Conservation (phyloP, 352 stramenopile genomes). For the Pythium oligandrum region DNA sequence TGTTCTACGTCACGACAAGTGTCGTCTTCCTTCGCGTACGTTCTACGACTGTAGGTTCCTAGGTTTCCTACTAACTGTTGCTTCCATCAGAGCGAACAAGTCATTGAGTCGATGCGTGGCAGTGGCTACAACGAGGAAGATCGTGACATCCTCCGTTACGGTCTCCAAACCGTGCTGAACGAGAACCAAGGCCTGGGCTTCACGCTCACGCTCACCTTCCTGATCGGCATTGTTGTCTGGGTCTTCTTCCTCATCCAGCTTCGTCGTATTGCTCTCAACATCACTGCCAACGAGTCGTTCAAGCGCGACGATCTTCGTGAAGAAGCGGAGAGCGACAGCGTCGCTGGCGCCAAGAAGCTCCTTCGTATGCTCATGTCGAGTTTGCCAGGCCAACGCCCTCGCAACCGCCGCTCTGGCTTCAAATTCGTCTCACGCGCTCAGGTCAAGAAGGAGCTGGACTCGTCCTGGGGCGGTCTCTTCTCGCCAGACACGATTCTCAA, state of each 20-base stretch:
- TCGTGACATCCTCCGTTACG: background rate
- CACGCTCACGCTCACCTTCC: constrained; percentile 54
- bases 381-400: constrained; percentile 19
- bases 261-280: constrained; percentile 62
- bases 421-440: constrained; percentile 16
- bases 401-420: background rate
- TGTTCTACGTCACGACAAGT: constrained; percentile 44
- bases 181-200: constrained; percentile 67
- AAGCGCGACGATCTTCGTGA: constrained; percentile 74
- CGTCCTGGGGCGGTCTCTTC: constrained; percentile 74
- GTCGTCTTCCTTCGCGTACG: constrained; percentile 29
- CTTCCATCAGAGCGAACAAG: background rate
- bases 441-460: constrained; percentile 55
- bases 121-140: background rate
- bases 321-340: constrained; percentile 40
- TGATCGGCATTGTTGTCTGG: constrained; percentile 59
- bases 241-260: constrained; percentile 74
- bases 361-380: constrained; percentile 21
- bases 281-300: constrained; percentile 78
- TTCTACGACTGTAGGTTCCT: background rate
- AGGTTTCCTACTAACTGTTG: too few relatives aligned
- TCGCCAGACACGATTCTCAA: constrained; percentile 68
- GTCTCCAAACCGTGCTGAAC: background rate
- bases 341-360: constrained; percentile 12
- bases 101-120: background rate